Conservation (phyloP, 768 basidiomycete species). For the Serpula lacrymans region DNA sequence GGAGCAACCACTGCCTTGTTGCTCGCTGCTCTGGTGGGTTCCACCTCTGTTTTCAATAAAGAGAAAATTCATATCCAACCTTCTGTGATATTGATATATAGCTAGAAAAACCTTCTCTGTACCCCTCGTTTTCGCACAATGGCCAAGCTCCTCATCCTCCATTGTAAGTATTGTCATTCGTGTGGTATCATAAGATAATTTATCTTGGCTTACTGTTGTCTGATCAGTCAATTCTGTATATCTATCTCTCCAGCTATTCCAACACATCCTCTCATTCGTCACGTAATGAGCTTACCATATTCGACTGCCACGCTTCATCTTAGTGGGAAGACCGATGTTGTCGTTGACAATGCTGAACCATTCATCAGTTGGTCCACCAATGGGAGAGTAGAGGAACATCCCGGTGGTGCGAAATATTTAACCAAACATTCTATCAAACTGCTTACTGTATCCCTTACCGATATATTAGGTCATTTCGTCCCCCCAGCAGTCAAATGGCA, state of each 20-base stretch:
- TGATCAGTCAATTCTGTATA: slow-evolving; percentile 76
- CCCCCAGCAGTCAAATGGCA: slow-evolving; percentile 77
- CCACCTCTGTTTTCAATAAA: too few relatives aligned
- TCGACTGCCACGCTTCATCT: slow-evolving; percentile 76
- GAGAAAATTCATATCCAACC: too few relatives aligned
- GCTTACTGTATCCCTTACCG: not conserved
- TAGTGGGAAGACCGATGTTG: slow-evolving; percentile 70
- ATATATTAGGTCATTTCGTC: slow-evolving; percentile 69
- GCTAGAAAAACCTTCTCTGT: slow-evolving; percentile 51
- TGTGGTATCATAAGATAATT: slow-evolving; percentile 1
- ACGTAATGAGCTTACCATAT: slow-evolving; percentile 50
- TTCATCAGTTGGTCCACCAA: slow-evolving; percentile 54
- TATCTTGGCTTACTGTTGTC: too few relatives aligned
- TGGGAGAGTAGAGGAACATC: slow-evolving; percentile 69
- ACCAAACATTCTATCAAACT: not conserved
- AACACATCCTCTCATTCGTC: slow-evolving; percentile 40
- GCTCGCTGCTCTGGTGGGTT: slow-evolving; percentile 62
- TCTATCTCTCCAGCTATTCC: slow-evolving; percentile 68
- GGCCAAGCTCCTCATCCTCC: slow-evolving; percentile 69
- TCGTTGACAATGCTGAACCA: slow-evolving; percentile 67
- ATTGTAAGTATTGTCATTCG: slow-evolving; percentile 62
- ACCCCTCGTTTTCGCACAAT: slow-evolving; percentile 59
- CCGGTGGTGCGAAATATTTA: slow-evolving; percentile 74
- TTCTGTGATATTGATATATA: too few relatives aligned
- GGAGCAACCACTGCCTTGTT: slow-evolving; percentile 75